phyloP scores from a whole-genome alignment of 768 basidiomycete species.

The Russula brevipes region DNA sequence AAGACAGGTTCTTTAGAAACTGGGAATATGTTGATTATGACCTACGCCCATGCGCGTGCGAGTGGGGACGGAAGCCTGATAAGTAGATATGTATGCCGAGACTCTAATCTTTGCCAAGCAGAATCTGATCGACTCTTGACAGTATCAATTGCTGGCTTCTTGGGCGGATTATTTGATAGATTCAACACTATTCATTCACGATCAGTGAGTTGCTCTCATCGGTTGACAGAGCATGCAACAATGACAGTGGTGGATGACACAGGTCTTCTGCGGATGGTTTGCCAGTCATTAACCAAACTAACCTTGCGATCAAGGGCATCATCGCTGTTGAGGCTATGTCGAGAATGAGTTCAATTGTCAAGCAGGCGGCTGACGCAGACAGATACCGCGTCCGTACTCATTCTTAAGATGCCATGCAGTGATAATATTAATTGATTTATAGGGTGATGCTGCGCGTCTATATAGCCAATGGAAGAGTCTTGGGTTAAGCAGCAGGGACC shows the following conservation, averaged over 20 bases:
- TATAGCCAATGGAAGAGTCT: slow-evolving; percentile 13
- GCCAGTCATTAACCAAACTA: slow-evolving; percentile 50
- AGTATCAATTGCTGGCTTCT: slow-evolving; percentile 31
- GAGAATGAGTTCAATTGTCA: slow-evolving; percentile 39
- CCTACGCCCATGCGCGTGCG: slow-evolving; percentile 16
- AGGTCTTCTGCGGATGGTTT: slow-evolving; percentile 15
- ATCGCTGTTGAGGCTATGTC: slow-evolving; percentile 29
- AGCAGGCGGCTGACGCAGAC: slow-evolving; percentile 20
- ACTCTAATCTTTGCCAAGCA: not conserved
- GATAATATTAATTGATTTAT: not conserved
- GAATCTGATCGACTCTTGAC: not conserved
- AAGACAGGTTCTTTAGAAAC: slow-evolving; percentile 22
- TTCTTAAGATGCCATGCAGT: not conserved
- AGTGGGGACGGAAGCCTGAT: too few species aligned
- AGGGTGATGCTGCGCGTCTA: not conserved
- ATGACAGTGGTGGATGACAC: slow-evolving; percentile 6
- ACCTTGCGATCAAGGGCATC: slow-evolving; percentile 32
- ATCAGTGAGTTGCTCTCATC: slow-evolving; percentile 47
- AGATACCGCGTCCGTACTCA: slow-evolving; percentile 29
- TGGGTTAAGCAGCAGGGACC: too few species aligned
- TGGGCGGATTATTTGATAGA: slow-evolving; percentile 32
- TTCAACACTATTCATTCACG: slow-evolving; percentile 47
- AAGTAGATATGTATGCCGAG: too few species aligned
- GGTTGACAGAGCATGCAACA: slow-evolving; percentile 38
- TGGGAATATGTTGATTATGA: slow-evolving; percentile 36